Base-by-base conservation (phyloP, 2,329 filamentous ascomycete genomes). In the Parastagonospora nodorum region DNA sequence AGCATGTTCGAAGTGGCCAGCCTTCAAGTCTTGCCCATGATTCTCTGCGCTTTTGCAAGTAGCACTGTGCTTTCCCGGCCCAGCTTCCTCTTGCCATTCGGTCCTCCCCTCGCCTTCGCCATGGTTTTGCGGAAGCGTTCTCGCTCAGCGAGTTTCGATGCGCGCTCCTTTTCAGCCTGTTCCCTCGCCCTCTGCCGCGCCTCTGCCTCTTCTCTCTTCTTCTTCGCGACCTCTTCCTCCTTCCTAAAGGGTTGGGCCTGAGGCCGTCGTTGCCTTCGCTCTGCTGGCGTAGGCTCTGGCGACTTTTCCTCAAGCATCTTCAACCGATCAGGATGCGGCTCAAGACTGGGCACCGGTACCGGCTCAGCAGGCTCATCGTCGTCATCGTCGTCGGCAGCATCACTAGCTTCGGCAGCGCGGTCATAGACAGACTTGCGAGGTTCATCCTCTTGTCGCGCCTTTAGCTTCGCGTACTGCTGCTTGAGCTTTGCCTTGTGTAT, bases 401-500 rank as follows among this genome's bases (percentile, higher is more conserved):
- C 67, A 42, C 72, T 50, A 50, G 30, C 28, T 44, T 57, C 53
- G 43, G 62, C 53, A 47, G 74, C 67, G 48, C 72, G 51, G 48
- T 51, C 67, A 59, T 63, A 67, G 57, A 61, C 77, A 67, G 58
- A 73, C 54, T 51, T 76, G 64, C 64, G 62, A 8, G 63, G 62
- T 32, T 40, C 44, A 33, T 71, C 72, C 33, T 78, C 72, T 69
- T 84, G 80, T 40, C 78, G 77, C 35, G 85, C 86, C 74, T 92
- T 93, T 58, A 96, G 79, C 75, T 96, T 97, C 57, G 88, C 89
- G 71, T 96, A 97, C 36, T 89, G 84, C 75, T 96, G 96, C 76
- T 93, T 94, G 56, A 96, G 82, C 75, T 97, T 96, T 53, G 92
- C 92, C 73, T 94, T 95, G 74, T 92, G 85, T 65, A 97, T 97